A percentile compares a stretch with the other conserved stretches of the same genome.
These are phyloP conservation scores for Tetrastigma voinierianum DNA, from an alignment of 164 flowering plant genomes.

Conservation along the genomic window DNA sequence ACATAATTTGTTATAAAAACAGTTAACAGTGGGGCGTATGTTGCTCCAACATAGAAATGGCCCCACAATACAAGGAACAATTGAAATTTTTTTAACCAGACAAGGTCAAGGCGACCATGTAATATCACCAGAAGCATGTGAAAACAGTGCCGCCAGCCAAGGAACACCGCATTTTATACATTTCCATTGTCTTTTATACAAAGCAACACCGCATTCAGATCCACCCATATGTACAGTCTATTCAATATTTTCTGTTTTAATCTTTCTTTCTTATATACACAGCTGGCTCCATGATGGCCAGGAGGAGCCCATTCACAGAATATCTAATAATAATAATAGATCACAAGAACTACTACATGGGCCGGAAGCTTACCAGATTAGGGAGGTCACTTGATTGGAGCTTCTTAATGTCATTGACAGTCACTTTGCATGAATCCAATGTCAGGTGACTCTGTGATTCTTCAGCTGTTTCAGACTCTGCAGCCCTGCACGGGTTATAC, in stretches of 20 bases:
- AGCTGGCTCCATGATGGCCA: not conserved
- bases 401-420: slow-evolving; percentile 74
- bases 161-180: no score
- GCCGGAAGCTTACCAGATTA: slow-evolving; percentile 64
- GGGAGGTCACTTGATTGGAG: slow-evolving; percentile 68
- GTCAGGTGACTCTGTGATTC: slow-evolving; percentile 65
- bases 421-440: slow-evolving; percentile 82
- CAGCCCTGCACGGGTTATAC: slow-evolving; percentile 62
- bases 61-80: no score
- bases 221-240: not conserved
- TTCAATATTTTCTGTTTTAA: not conserved
- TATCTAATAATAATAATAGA: not conserved
- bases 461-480: slow-evolving; percentile 61
- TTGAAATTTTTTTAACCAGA: no score
- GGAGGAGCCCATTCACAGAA: not conserved
- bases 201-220: not conserved
- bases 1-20: no score
- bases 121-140: no score
- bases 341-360: slow-evolving; percentile 39
- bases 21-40: no score
- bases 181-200: no score
- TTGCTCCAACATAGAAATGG: no score
- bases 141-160: no score
- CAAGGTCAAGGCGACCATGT: no score
- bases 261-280: not conserved